These are phyloP conservation scores for Emmonsiellopsis sp. DNA, from an alignment of 2,329 filamentous ascomycete genomes.

Conservation along the genomic window DNA sequence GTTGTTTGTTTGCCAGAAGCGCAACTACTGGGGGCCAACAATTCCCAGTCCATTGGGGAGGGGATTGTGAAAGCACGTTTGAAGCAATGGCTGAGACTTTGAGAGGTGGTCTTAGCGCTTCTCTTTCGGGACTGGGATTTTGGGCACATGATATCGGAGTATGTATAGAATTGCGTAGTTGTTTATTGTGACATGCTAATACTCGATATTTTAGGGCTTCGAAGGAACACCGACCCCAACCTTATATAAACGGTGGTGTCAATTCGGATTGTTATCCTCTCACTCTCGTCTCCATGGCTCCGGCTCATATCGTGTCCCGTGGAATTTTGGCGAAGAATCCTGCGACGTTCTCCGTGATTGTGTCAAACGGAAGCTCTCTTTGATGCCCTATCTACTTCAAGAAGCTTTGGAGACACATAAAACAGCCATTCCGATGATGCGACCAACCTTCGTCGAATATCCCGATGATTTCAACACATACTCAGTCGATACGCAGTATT, in stretches of 20 bases:
- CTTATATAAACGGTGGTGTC: constrained; percentile 70
- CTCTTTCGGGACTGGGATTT: constrained; percentile 56
- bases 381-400: constrained; percentile 50
- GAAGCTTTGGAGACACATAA: constrained; percentile 42
- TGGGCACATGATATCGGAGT: constrained; percentile 60
- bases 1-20: constrained; percentile 59
- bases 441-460: constrained; percentile 61
- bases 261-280: constrained; percentile 61
- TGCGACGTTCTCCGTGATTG: constrained; percentile 46
- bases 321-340: constrained; percentile 60
- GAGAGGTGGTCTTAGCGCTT: constrained; percentile 55
- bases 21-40: constrained; percentile 60
- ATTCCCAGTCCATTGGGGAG: constrained; percentile 64
- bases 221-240: constrained; percentile 58
- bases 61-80: constrained; percentile 64
- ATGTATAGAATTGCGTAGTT: background rate
- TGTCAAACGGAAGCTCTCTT: constrained; percentile 43
- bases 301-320: constrained; percentile 63
- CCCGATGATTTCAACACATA: constrained; percentile 60
- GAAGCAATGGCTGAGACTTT: constrained; percentile 64
- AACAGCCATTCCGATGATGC: constrained; percentile 52
- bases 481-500: constrained; percentile 61
- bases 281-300: constrained; percentile 64
- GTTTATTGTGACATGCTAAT: background rate
- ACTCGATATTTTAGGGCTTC: constrained; percentile 39